Conservation (phyloP, 306 rosid species). For the Ormosia emarginata region DNA sequence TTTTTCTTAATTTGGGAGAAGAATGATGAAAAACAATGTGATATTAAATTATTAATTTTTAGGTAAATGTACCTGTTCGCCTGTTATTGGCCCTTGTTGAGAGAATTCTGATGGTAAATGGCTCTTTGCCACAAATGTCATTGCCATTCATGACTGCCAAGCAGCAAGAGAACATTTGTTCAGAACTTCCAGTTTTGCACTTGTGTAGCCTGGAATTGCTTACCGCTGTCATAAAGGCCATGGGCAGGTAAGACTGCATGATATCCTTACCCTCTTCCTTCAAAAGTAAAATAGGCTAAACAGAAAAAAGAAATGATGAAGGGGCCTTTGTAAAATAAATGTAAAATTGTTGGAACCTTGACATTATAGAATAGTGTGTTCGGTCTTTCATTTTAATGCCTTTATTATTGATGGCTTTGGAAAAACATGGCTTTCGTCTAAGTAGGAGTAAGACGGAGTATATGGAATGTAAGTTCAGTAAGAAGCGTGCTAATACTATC, state of each 20-base stretch:
- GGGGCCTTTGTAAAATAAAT: not conserved
- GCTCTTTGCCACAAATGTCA: constrained; percentile 60
- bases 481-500: too few relatives aligned
- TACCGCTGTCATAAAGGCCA: constrained; percentile 54
- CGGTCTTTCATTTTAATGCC: not conserved
- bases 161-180: constrained; percentile 81
- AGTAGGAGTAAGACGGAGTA: too few relatives aligned
- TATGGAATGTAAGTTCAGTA: too few relatives aligned
- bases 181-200: constrained; percentile 85
- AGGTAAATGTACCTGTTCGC: constrained; percentile 76
- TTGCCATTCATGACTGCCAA: constrained; percentile 62
- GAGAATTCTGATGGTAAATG: constrained; percentile 78
- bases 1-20: constrained; percentile 3
- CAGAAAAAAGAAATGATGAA: not conserved
- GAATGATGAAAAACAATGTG: not conserved
- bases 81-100: constrained; percentile 55
- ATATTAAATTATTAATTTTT: not conserved
- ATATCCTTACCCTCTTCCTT: constrained; percentile 8
- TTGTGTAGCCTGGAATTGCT: constrained; percentile 67
- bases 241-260: constrained; percentile 56
- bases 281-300: not conserved
- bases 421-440: too few relatives aligned
- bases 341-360: constrained; percentile 1
- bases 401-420: not conserved
- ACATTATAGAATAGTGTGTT: not conserved